Base-by-base conservation (phyloP, 1,284 basidiomycete genomes). In the Rhodotorula mucilaginosa region DNA sequence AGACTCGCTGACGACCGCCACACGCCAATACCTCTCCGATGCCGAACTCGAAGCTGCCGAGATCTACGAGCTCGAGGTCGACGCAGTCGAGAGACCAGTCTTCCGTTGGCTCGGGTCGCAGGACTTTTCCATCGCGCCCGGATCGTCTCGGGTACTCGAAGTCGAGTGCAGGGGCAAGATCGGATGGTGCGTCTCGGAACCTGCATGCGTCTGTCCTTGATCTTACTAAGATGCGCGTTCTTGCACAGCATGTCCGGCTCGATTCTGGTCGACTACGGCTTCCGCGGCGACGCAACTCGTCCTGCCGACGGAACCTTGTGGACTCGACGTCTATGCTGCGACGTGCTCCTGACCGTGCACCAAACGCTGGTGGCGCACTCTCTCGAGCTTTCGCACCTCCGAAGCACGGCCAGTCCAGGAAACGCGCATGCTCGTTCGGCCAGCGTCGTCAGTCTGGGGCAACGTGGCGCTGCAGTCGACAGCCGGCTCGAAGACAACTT, bases 31-130 rank as follows among this genome's bases (percentile, higher is more conserved):
- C 5, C 84, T 98, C 10, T 84, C 87, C 0, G 93, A 95, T 62
- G 78, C 79, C 56, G 88, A 90, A 39, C 82, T 96, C 15, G 86
- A 89, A 1, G 88, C 92, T 3, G 90, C 89, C 74, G 91, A 97
- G 64, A 89, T 89, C 0, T 93, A 97, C 81, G 95, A 97, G 82
- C 88, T 92, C 3, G 94, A 97, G 79, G 88, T 89, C 78, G 89
- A 90, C 71, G 85, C 93, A 48, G 83, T 91, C 47, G 86, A 91
- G 68, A 85, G 86, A 48, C 93, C 92, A 0, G 88, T 92, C 0
- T 92, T 99, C 80, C 86, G 86, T 0, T 94, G 92, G 91, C 16
- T 84, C 26, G 85, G 70, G 51, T 60, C 86, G 39, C 75, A 82
- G n/a, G 84, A 84, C 56, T 59, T 80, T 0, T 75, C 81, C n/a